Evolutionary conservation across 2,329 filamentous ascomycete species (phyloP).

Genomic region (Microdochium trichocladiopsis): DNA sequence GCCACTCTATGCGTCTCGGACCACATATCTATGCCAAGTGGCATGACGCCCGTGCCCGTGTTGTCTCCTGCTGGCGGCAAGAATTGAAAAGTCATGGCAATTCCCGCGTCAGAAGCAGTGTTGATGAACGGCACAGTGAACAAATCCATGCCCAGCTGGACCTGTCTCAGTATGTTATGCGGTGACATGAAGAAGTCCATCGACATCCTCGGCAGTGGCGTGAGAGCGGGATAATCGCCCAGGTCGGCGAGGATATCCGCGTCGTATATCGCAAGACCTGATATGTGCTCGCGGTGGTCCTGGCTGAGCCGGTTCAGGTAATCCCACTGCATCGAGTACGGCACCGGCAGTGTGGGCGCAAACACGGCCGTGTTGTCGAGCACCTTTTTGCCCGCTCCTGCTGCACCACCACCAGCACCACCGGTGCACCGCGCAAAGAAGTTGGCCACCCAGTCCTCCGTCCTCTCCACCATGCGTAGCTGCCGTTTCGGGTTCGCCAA

Average conservation of each 20-base stretch:
- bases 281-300: slow-evolving; percentile 50
- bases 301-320: slow-evolving; percentile 69
- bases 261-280: slow-evolving; percentile 74
- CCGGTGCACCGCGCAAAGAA: slow-evolving; percentile 41
- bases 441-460: slow-evolving; percentile 71
- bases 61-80: slow-evolving; percentile 31
- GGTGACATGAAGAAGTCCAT: slow-evolving; percentile 58
- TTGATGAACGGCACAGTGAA: slow-evolving; percentile 72
- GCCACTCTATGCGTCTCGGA: slow-evolving; percentile 51
- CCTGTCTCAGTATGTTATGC: slow-evolving; percentile 68
- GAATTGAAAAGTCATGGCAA: slow-evolving; percentile 76
- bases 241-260: slow-evolving; percentile 62
- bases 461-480: slow-evolving; percentile 78
- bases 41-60: slow-evolving; percentile 16
- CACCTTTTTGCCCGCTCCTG: too few species aligned
- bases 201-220: slow-evolving; percentile 63
- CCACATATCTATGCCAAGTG: slow-evolving; percentile 79
- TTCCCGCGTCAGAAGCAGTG: slow-evolving; percentile 70
- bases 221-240: slow-evolving; percentile 44
- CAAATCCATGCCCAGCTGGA: slow-evolving; percentile 73
- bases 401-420: slow-evolving; percentile 21
- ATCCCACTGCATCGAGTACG: slow-evolving; percentile 67
- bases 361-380: slow-evolving; percentile 38
- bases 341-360: slow-evolving; percentile 67
- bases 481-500: slow-evolving; percentile 63